phyloP scores from a whole-genome alignment of 2,329 filamentous ascomycete species.

The Ramularia collo-cygni region DNA sequence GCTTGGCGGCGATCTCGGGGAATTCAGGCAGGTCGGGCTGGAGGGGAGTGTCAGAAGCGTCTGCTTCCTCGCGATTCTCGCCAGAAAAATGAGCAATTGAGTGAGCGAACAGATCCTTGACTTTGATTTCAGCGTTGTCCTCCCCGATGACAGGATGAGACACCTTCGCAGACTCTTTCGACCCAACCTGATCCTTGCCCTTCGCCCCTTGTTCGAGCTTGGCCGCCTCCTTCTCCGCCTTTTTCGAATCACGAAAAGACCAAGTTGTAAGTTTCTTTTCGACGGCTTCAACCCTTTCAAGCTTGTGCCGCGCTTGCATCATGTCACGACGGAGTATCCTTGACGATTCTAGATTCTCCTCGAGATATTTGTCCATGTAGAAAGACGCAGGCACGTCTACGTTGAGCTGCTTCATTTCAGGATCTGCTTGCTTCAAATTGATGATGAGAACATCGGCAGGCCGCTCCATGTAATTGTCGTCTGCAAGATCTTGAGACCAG shows the following conservation, averaged over 20 bases:
- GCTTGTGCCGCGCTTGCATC: constrained; percentile 24
- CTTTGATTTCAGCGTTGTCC: constrained; percentile 29
- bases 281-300: constrained; percentile 30
- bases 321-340: constrained; percentile 42
- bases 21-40: constrained; percentile 15
- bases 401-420: constrained; percentile 31
- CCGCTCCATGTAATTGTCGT: constrained; percentile 33
- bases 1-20: constrained; percentile 25
- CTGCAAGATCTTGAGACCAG: constrained; percentile 25
- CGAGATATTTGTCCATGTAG: constrained; percentile 55
- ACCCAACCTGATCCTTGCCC: no score
- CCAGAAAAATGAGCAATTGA: constrained; percentile 28
- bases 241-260: constrained; percentile 7
- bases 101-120: constrained; percentile 32
- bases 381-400: constrained; percentile 49
- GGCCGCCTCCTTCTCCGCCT: no score
- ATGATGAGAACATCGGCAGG: constrained; percentile 52
- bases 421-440: constrained; percentile 33
- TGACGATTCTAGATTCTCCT: constrained; percentile 43
- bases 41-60: constrained; percentile 13
- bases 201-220: no score
- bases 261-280: constrained; percentile 32
- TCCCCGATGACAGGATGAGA: constrained; percentile 1
- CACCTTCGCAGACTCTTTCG: no score
- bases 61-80: constrained; percentile 19